phyloP scores from a whole-genome alignment of 768 basidiomycete genomes.

The Mycena metata region DNA sequence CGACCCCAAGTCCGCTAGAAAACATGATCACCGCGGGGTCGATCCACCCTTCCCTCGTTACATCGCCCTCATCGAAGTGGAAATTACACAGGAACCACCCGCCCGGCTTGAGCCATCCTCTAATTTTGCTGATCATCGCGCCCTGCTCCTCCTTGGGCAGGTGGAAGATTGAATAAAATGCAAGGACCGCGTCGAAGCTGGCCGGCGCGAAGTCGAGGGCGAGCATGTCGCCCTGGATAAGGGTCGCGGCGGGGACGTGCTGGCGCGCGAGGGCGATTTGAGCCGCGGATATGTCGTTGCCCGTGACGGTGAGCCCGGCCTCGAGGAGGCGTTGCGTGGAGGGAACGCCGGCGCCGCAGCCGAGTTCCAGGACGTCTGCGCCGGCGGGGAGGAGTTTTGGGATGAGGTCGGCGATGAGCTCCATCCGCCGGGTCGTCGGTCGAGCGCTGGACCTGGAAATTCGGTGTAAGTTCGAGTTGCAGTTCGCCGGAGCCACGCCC shows the following conservation, averaged over 20 bases:
- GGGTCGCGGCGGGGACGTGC: conserved; percentile 41
- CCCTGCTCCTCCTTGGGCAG: conserved; percentile 46
- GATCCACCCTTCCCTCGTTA: conserved; percentile 43
- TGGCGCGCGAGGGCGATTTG: conserved; percentile 45
- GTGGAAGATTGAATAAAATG: conserved; percentile 49
- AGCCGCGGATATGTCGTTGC: conserved; percentile 47
- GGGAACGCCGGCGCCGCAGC: conserved; percentile 48
- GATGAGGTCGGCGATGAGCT: conserved; percentile 40
- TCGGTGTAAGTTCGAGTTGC: background rate
- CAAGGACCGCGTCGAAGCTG: conserved; percentile 45
- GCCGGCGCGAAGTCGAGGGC: conserved; percentile 33
- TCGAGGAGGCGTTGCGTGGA: conserved; percentile 41
- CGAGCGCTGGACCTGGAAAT: conserved; percentile 39
- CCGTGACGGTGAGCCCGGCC: conserved; percentile 42
- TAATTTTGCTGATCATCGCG: conserved; percentile 44
- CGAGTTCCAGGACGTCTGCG: conserved; percentile 45
- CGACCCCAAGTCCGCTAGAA: conserved; percentile 43
- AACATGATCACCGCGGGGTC: conserved; percentile 43
- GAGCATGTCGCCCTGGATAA: conserved; percentile 48
- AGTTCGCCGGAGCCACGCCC: background rate
- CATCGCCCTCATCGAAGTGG: conserved; percentile 37
- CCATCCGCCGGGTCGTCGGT: conserved; percentile 38
- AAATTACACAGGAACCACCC: conserved; percentile 45
- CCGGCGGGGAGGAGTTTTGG: conserved; percentile 38
- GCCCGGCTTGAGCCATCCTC: conserved; percentile 45